Conservation (phyloP, 164 flowering plant genomes). For the Cinnamomum chago region DNA sequence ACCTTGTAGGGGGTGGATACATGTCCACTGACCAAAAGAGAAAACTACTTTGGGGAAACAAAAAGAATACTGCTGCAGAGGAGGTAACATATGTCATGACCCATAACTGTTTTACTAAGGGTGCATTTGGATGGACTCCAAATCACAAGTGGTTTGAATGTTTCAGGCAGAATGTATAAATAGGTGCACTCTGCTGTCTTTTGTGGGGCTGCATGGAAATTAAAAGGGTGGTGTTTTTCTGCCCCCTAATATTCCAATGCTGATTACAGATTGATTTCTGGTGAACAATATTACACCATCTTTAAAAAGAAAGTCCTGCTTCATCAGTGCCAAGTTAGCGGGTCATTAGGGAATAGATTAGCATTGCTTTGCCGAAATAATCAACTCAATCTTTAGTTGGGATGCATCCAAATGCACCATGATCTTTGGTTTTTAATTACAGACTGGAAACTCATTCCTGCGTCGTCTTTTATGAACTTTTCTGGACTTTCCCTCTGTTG, state of each 20-base stretch:
- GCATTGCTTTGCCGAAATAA: no score
- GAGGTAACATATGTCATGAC: constrained; percentile 47
- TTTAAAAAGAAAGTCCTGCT: no score
- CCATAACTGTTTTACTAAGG: neutral
- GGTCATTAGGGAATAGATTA: no score
- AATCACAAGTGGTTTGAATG: neutral
- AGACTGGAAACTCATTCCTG: neutral
- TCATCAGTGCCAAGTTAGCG: no score
- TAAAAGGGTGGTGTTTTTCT: no score
- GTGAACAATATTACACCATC: no score
- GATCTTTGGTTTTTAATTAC: neutral
- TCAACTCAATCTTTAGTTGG: neutral
- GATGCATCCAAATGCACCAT: neutral
- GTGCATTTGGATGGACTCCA: neutral
- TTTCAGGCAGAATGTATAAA: no score
- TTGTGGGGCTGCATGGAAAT: no score
- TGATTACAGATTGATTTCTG: neutral
- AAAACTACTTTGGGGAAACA: constrained; percentile 92
- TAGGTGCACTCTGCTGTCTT: no score
- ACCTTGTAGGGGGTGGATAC: constrained; percentile 66
- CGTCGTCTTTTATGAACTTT: neutral
- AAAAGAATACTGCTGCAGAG: constrained; percentile 59
- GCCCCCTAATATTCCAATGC: neutral
- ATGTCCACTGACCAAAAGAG: constrained; percentile 93
- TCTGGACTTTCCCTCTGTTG: neutral